Evolutionary conservation across 176 grass and related monocot species (phyloP).

Genomic region (Melocanna baccifera): DNA sequence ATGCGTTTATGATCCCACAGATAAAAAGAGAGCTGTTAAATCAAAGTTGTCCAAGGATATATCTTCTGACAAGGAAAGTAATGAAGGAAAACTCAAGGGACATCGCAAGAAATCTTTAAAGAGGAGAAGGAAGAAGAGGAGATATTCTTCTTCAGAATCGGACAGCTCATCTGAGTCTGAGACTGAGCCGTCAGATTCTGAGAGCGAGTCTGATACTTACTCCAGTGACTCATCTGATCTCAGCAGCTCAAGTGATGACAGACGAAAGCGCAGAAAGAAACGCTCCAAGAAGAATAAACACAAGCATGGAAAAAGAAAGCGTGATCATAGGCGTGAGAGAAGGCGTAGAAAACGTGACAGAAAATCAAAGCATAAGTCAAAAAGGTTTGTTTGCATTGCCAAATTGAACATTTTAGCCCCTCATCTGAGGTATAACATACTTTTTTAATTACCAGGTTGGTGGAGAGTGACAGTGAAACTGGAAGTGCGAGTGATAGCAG

Average conservation of each 20-base stretch:
- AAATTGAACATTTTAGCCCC: slow-evolving; percentile 4
- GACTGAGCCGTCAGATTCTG: slow-evolving; percentile 62
- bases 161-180: slow-evolving; percentile 80
- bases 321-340: slow-evolving; percentile 67
- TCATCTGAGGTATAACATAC: slow-evolving; percentile 15
- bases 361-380: slow-evolving; percentile 68
- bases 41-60: slow-evolving; percentile 54
- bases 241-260: slow-evolving; percentile 91
- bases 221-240: slow-evolving; percentile 72
- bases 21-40: slow-evolving; percentile 68
- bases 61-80: slow-evolving; percentile 51
- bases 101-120: slow-evolving; percentile 72
- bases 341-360: slow-evolving; percentile 72
- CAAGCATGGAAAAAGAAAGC: slow-evolving; percentile 75
- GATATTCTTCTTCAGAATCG: slow-evolving; percentile 81
- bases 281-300: slow-evolving; percentile 63
- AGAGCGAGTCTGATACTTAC: slow-evolving; percentile 71
- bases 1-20: slow-evolving; percentile 28
- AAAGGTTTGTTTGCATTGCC: slow-evolving; percentile 43
- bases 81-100: slow-evolving; percentile 52
- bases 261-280: slow-evolving; percentile 60
- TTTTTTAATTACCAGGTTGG: slow-evolving; percentile 41
- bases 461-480: slow-evolving; percentile 49
- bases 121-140: slow-evolving; percentile 73
- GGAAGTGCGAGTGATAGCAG: slow-evolving; percentile 48